Evolutionary conservation across 441 rosid genomes (phyloP).

Genomic region (Viola pubescens): DNA sequence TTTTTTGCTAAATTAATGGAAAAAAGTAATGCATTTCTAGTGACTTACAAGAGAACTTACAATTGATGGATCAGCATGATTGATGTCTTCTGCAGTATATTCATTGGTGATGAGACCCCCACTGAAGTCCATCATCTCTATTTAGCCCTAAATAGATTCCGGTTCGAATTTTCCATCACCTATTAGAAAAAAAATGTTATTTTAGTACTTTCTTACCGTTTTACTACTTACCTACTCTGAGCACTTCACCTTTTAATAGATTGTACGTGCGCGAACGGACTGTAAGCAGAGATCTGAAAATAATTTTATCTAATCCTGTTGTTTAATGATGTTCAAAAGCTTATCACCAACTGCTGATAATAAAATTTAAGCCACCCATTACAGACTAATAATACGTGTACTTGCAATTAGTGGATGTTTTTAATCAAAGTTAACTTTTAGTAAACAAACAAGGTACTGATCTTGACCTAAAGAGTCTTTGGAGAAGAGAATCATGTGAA

Average conservation of each 20-base stretch:
- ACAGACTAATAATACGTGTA: constrained; percentile 4
- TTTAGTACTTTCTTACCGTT: background rate
- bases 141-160: constrained; percentile 14
- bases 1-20: background rate
- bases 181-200: too few relatives aligned
- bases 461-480: background rate
- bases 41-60: background rate
- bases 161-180: too few relatives aligned
- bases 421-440: background rate
- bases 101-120: constrained; percentile 39
- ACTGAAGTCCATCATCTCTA: constrained; percentile 56
- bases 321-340: background rate
- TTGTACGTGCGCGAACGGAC: background rate
- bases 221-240: background rate
- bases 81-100: constrained; percentile 44
- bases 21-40: background rate
- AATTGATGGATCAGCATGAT: constrained; percentile 32
- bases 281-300: background rate
- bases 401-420: background rate
- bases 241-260: constrained; percentile 9
- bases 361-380: background rate
- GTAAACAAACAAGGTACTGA: background rate
- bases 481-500: background rate
- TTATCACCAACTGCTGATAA: background rate
- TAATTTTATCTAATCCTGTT: background rate